Evolutionary conservation across 2,329 filamentous ascomycete genomes (phyloP), one percentile per base, ranked within the genome.

Genomic region (Penicillium sp.): DNA sequence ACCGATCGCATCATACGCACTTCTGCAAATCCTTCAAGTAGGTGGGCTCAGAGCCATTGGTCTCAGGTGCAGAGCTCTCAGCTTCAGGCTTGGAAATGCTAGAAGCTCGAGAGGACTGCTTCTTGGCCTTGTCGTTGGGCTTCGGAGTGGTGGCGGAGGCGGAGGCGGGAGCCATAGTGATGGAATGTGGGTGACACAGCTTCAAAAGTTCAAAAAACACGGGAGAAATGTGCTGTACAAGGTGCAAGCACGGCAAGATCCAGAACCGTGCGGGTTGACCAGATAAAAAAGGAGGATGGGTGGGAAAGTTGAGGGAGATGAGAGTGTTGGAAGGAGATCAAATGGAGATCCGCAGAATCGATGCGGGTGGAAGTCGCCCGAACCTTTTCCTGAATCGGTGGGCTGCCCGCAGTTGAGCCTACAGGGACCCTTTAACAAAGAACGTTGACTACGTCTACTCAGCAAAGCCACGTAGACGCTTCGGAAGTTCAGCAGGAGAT

Each of bases 21-120:
- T 96, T 97, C 73, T 94, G 88, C 52, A 98, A 83, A 75, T 98
- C 94, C 74, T 88, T 92, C 73, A 97, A 84, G 79, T 94, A 92
- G 41, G 88, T 82, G 71, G 86, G 92, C 75, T 97, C 93, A 63
- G 80, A 81, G 60, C 82, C 82, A 70, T 88, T 87, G 60, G 80
- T 78, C 34, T 83, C 76, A 7, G 81, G 79, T 63, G 74, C 75
- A 62, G 82, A 60, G 17, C 60, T 62, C 35, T 68, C 76, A 1
- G 59, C 54, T 6, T 73, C 71, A 37, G 69, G 41, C 61, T 69
- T 70, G 45, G 72, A 70, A 41, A 64, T 64, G 54, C 66, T 69
- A 31, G 73, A 72, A 59, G 64, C 67, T 64, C 63, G 86, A 64
- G 82, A 73, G 55, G 76, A 79, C 82, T 75, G 78, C 56, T 73